Base-by-base conservation (phyloP, 2,329 filamentous ascomycete genomes). In the Eutypella sp. region DNA sequence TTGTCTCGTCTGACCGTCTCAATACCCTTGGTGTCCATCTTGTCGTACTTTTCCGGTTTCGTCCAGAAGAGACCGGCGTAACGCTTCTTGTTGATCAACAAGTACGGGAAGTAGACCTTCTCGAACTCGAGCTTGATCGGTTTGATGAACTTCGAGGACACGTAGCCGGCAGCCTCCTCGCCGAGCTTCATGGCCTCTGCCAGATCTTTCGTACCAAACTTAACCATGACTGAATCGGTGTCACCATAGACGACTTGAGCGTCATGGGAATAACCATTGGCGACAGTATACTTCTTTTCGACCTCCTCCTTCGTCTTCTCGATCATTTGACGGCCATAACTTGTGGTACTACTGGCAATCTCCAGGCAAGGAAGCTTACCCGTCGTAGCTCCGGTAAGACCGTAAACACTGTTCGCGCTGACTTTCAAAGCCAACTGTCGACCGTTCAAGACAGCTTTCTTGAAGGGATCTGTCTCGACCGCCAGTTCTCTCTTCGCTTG, bases 11-110 rank as follows among this genome's bases (percentile, higher is more conserved):
- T 85, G 40, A 99, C 95, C 3, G 93, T 99, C 69, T 99, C 93
- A 55, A 99, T 97, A 76, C 93, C 93, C 67, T 99, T 99, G 49
- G 89, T 97, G 68, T 99, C 93, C 95, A 99, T 99, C 75, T 97
- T 99, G 78, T 99, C 95, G 66, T 87, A 93, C 68, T 96, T 96
- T 36, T 92, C 81, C 1, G 92, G 82, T 55, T 87, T 93, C 5
- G 93, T 99, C 91, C 91, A 99, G 71, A 89, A 97, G 25, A 99
- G 70, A n/a, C 93, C 93, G 8, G 93, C 93, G 61, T 99, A 99
- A 52, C 93, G 87, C 75, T 99, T 99, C 76, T 99, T 99, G 82
- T 99, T 99, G 82, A 99, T 99, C 42, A 99, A 78, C 27, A 99
- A 77, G 64, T 99, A 99, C 1, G 93, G 93, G 65, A 87, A 99